phyloP scores from a whole-genome alignment of 176 grass and related monocot genomes.

The Dactylis glomerata region DNA sequence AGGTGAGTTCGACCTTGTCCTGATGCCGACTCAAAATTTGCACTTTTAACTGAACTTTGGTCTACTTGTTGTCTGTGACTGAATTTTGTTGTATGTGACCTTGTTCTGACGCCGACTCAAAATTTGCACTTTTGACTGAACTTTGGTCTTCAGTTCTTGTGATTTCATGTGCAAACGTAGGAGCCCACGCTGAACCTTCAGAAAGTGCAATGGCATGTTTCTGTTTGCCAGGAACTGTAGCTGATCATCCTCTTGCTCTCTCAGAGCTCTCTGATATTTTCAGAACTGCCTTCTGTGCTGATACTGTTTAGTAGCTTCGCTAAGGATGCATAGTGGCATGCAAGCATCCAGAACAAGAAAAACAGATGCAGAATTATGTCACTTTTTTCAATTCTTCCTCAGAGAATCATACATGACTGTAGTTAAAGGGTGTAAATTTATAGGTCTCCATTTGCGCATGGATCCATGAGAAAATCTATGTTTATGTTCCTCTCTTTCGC shows the following conservation, averaged over 20 bases:
- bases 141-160: neutral
- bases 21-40: too few species aligned
- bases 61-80: too few species aligned
- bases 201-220: neutral
- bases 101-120: too few species aligned
- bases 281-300: neutral
- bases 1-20: too few species aligned
- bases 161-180: neutral
- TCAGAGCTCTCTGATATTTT: neutral
- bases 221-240: neutral
- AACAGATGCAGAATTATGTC: neutral
- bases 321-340: neutral
- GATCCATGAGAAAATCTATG: neutral
- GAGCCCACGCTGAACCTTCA: neutral
- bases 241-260: neutral
- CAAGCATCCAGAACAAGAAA: neutral
- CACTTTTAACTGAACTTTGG: too few species aligned
- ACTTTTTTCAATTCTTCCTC: neutral
- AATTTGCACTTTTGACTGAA: too few species aligned
- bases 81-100: too few species aligned
- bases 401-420: neutral
- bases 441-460: constrained; percentile 1
- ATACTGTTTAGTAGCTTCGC: neutral
- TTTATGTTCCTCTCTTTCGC: neutral
- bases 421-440: neutral